Evolutionary conservation across 225 moss, liverwort and hornwort genomes (phyloP), one percentile per base, ranked within the genome.

Genomic region (Polytrichum commune): DNA sequence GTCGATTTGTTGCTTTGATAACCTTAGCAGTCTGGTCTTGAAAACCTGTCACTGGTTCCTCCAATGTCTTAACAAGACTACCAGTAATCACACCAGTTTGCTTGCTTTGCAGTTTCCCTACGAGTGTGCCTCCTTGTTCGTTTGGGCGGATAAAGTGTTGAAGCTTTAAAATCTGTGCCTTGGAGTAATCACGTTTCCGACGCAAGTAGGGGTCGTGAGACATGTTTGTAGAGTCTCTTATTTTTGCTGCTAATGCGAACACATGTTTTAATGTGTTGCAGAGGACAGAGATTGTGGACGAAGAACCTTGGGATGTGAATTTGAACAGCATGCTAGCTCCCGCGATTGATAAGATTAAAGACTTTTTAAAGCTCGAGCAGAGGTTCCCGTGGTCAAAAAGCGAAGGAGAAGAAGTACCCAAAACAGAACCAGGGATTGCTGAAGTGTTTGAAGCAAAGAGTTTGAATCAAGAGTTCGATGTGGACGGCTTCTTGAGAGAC

Each of bases 261-360:
- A 29, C n/a, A 63, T 28, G 23, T 29, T 20, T 55, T 71, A 25
- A 4, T 63, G 55, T 71, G 70, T 60, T 73, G 69, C 91, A 98
- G 98, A 87, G 93, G 77, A 93, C 93, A 32, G 98, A 98, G 83
- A 78, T 98, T 72, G 93, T 98, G 73, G 98, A 95, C 22, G 86
- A 79, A 63, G 72, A 65, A 23, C 84, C 89, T 30, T 95, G 95
- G 95, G 84, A 93, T 79, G 85, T 91, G 38, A 90, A 93, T 71
- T 71, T 98, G 70, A 78, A 90, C n/a, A 84, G 88, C 57, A 76
- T 95, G 74, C 53, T 98, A 33, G 95, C 90, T 72, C 98, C 98
- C 70, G 91, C 95, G 28, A 93, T 98, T 22, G 93, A 90, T 66
- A 89, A 86, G 68, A 77, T 98, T 57, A 93, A 86, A 67, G 93